Base-by-base conservation (phyloP, 176 grass and related monocot genomes). In the Oryza longistaminata region DNA sequence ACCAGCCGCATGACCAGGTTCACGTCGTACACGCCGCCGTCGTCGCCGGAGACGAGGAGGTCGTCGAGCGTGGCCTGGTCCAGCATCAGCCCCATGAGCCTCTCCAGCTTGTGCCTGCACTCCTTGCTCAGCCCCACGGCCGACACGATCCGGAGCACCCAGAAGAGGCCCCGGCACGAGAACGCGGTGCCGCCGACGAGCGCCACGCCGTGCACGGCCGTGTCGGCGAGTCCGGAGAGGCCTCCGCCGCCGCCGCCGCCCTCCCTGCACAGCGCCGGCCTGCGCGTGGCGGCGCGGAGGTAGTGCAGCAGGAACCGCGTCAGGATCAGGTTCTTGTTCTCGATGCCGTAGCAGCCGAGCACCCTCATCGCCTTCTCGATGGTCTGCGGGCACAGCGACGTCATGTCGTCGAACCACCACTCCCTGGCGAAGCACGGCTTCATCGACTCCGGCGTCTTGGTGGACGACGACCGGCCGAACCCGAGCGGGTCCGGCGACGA, bases 371-470 rank as follows among this genome's bases (percentile, higher is more conserved):
- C 87, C 87, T 92, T 92, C 71, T 95, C 91, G 26, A 98, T 68
- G 26, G 88, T 85, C 22, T n/a, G 40, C 42, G 91, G 93, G 2
- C 83, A 89, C 81, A 98, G 70, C 0, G 82, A 78, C 7, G 91
- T 90, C 81, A 96, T 73, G 83, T 96, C 93, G 31, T 98, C 96
- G 21, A 86, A 96, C 96, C 96, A 98, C 96, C 96, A 98, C 70
- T 98, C 93, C 82, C 75, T 71, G 49, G 79, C 81, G 27, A 73
- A 80, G 75, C 87, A 93, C 4, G 91, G 91, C 85, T 60, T 85
- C 70, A 89, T 69, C 5, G 94, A 92, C 11, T 94, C 94, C 1
- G 90, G 73, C n/a, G 90, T 97, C 80, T 92, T 97, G 39, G 67
- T 66, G n/a, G 73, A 92, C 17, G 92, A 94, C 62, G 82, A 85